Evolutionary conservation across 2,329 filamentous ascomycete genomes (phyloP), one percentile per base, ranked within the genome.

Genomic region (Ascochyta rabiei): DNA sequence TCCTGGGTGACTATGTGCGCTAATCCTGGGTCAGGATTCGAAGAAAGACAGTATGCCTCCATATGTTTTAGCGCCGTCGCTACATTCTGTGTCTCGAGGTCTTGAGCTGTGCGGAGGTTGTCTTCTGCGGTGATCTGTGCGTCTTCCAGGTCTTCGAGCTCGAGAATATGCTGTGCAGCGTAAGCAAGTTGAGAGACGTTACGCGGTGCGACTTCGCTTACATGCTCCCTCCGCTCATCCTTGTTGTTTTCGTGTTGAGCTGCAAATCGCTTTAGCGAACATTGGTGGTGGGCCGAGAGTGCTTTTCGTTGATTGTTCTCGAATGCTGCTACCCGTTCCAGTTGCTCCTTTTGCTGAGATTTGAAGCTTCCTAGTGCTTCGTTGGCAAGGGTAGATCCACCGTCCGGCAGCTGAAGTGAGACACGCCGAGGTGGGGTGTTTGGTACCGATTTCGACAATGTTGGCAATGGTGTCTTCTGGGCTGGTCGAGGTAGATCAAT

Each of bases 31-130:
- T 64, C 48, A 19, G 60, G 57, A 33, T 61, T 65, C 15, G 64
- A 70, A 12, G 77, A 78, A 5, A 72, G 71, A 52, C 79, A 81
- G 56, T 80, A 81, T 4, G 77, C 77, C 53, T 79, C 77, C 72
- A 81, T 80, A 55, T 81, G 76, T 55, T 76, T 77, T 3, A 81
- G 62, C 0, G 78, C 79, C 2, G 77, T 80, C 0, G 74, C 75
- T 10, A 73, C 74, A 59, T 80, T 79, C 33, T 75, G 71, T 12
- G 67, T 64, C 56, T 80, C 79, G 23, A 75, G 66, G 1, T 67
- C 69, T 19, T 81, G 79, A 3, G 67, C 51, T 46, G 72, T 68
- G 31, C 76, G 74, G 21, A 81, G 63, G 39, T 77, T 75, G 33
- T 76, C 72, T 59, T 80, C 78, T 18, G 74, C 75, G 13, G 69